phyloP scores from a whole-genome alignment of 768 basidiomycete genomes.

The Suillus americanus region DNA sequence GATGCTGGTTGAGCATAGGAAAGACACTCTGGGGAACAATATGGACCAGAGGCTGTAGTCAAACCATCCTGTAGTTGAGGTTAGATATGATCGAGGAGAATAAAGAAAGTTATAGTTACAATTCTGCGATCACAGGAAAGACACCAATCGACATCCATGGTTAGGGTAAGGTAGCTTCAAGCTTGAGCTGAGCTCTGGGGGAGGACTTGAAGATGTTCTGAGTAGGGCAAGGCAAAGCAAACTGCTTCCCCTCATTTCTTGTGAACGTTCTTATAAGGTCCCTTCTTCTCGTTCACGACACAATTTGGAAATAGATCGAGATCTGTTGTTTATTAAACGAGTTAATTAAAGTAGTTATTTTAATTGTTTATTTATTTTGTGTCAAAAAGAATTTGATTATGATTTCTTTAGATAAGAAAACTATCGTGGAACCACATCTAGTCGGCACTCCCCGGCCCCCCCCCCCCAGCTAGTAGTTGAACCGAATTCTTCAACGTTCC shows the following conservation, averaged over 20 bases:
- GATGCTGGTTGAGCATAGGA: conserved; percentile 40
- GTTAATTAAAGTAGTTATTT: conserved; percentile 20
- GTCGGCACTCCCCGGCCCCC: conserved; percentile 9
- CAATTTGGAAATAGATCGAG: conserved; percentile 16
- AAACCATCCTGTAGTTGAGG: conserved; percentile 20
- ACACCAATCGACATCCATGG: conserved; percentile 77
- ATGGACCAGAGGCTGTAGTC: conserved; percentile 37
- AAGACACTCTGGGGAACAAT: conserved; percentile 54
- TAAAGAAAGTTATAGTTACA: conserved; percentile 37
- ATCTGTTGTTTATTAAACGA: conserved; percentile 33
- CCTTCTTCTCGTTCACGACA: conserved; percentile 18
- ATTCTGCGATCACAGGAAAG: conserved; percentile 60
- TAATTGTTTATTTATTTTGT: conserved; percentile 7
- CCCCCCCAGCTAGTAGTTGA: too few relatives aligned
- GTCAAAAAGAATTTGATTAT: conserved; percentile 2
- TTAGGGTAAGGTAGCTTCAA: too few relatives aligned
- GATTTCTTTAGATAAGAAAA: conserved; percentile 9
- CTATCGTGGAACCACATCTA: neutral
- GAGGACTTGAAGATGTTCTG: conserved; percentile 17
- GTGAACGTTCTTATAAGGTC: conserved; percentile 28
- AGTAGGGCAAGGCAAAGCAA: conserved; percentile 19
- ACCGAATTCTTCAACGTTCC: too few relatives aligned
- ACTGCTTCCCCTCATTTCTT: conserved; percentile 2
- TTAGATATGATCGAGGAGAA: conserved; percentile 2
- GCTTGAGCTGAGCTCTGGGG: conserved; percentile 1